Evolutionary conservation across 2,329 filamentous ascomycete genomes (phyloP).

Genomic region (Scortechinia acanthostroma): DNA sequence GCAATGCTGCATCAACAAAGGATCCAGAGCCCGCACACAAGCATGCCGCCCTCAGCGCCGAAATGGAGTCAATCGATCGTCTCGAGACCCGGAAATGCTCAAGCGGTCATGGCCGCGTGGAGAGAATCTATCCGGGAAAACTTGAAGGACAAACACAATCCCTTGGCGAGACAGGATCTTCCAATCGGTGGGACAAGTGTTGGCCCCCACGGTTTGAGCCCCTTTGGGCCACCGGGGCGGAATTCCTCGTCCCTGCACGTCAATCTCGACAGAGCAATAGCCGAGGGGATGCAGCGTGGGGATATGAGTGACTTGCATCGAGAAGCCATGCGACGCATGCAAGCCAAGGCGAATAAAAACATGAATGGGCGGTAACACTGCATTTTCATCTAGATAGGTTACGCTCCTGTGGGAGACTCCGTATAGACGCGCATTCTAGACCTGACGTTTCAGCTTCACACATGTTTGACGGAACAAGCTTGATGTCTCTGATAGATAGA

Average conservation of each 20-base stretch:
- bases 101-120: constrained; percentile 1
- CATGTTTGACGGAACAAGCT: too few relatives aligned
- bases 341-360: constrained; percentile 39
- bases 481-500: too few relatives aligned
- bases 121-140: background rate
- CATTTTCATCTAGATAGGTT: too few relatives aligned
- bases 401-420: too few relatives aligned
- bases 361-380: too few relatives aligned
- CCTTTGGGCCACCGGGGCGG: constrained; percentile 54
- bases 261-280: constrained; percentile 55
- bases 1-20: constrained; percentile 49
- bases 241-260: constrained; percentile 48
- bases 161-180: background rate
- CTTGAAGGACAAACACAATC: background rate
- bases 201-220: constrained; percentile 45
- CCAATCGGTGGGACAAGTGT: constrained; percentile 39
- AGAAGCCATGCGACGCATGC: constrained; percentile 75
- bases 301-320: constrained; percentile 72
- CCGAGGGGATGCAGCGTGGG: constrained; percentile 70
- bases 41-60: constrained; percentile 15
- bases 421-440: too few relatives aligned
- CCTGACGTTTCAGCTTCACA: too few relatives aligned
- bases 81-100: too few relatives aligned
- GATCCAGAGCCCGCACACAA: constrained; percentile 16
- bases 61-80: constrained; percentile 4